Evolutionary conservation across 495 filamentous ascomycete species (phyloP).

Genomic region (Aspergillus indologenus): DNA sequence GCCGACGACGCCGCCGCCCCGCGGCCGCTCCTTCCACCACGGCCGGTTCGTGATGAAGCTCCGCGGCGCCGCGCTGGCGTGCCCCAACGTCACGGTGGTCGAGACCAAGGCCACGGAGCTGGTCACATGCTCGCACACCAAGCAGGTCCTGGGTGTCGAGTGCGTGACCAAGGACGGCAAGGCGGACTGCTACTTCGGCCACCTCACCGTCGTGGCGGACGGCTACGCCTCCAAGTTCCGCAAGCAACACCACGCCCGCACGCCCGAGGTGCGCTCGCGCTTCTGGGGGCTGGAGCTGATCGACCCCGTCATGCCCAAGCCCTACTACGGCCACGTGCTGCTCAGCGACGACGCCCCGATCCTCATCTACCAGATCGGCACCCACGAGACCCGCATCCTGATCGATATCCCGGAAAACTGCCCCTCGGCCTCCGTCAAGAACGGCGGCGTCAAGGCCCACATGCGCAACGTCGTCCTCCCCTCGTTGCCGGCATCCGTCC

Average conservation of each 20-base stretch:
- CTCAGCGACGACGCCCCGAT: conserved; percentile 74
- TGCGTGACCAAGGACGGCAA: conserved; percentile 57
- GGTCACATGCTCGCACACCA: conserved; percentile 54
- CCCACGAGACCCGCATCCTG: conserved; percentile 85
- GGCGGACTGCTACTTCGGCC: conserved; percentile 78
- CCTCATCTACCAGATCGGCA: conserved; percentile 95
- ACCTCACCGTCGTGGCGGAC: conserved; percentile 85
- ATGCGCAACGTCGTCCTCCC: conserved; percentile 75
- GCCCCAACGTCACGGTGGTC: conserved; percentile 69
- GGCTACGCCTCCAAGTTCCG: conserved; percentile 94
- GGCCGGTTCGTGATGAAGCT: conserved; percentile 78
- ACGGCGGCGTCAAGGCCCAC: conserved; percentile 81
- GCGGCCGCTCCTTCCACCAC: conserved; percentile 78
- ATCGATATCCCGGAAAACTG: conserved; percentile 84
- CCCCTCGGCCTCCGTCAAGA: conserved; percentile 63
- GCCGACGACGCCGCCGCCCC: conserved; percentile 41
- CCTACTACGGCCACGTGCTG: conserved; percentile 80
- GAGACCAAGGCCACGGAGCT: conserved; percentile 67
- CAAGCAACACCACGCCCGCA: conserved; percentile 66
- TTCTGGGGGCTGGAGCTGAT: conserved; percentile 93
- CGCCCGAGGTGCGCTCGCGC: conserved; percentile 70
- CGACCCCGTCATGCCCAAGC: conserved; percentile 72
- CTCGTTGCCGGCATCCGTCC: conserved; percentile 65
- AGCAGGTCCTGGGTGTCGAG: conserved; percentile 72
- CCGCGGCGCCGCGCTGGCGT: conserved; percentile 59